These are phyloP conservation scores for Staphylotrichum longicolle DNA, from an alignment of 495 filamentous ascomycete genomes.

Conservation along the genomic window DNA sequence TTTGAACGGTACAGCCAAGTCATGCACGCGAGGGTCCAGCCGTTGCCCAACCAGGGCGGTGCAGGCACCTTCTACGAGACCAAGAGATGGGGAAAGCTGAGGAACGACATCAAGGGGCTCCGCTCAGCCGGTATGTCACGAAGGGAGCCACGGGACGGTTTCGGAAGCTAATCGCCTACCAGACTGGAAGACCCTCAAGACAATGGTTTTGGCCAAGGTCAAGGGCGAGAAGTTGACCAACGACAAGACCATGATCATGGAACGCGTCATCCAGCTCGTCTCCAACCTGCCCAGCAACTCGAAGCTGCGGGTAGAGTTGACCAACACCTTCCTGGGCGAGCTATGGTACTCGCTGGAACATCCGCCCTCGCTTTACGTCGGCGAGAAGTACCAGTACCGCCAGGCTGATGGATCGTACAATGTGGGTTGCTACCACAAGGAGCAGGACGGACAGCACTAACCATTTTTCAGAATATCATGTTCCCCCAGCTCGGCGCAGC, in stretches of 20 bases:
- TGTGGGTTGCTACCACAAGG: constrained; percentile 20
- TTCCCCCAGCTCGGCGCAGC: constrained; percentile 47
- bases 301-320: constrained; percentile 61
- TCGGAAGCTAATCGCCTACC: constrained; percentile 5
- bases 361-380: constrained; percentile 56
- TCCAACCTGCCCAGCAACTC: constrained; percentile 61
- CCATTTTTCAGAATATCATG: constrained; percentile 38
- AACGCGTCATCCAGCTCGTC: constrained; percentile 73
- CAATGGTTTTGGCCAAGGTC: constrained; percentile 38
- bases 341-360: constrained; percentile 65
- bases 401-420: constrained; percentile 69
- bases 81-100: constrained; percentile 50
- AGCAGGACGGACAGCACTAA: neutral
- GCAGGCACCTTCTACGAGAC: constrained; percentile 52
- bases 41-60: constrained; percentile 64
- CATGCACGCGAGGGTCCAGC: constrained; percentile 61
- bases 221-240: constrained; percentile 56
- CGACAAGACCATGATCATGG: constrained; percentile 81
- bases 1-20: constrained; percentile 64
- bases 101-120: constrained; percentile 62
- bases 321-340: constrained; percentile 65
- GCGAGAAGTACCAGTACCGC: constrained; percentile 65
- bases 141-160: no score
- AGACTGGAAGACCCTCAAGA: constrained; percentile 45
- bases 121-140: constrained; percentile 35